Percentiles rank a stretch among this genome's conserved stretches.
Evolutionary conservation across 176 grass and related monocot species (phyloP).

Genomic region (Juncus inflexus): DNA sequence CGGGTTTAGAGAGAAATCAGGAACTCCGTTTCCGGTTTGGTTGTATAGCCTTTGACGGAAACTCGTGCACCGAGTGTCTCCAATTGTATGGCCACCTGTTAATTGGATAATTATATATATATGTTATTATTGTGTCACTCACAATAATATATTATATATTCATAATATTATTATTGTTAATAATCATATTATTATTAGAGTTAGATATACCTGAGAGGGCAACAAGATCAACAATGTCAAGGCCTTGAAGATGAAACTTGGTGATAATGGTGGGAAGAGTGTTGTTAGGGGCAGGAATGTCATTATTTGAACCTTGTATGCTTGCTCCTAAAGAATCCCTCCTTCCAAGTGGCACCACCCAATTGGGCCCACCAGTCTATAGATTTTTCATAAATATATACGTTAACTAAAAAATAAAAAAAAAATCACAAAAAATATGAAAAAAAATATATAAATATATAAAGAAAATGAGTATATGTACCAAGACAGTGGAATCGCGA

Average conservation of each 20-base stretch:
- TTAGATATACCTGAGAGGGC: constrained; percentile 52
- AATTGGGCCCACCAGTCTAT: constrained; percentile 72
- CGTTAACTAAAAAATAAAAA: no score
- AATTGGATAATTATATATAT: constrained; percentile 10
- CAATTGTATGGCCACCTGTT: constrained; percentile 77
- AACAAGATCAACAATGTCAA: constrained; percentile 61
- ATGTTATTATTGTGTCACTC: background rate
- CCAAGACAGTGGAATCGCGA: constrained; percentile 66
- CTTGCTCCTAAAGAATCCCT: constrained; percentile 73
- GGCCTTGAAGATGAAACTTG: constrained; percentile 79
- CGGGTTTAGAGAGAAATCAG: constrained; percentile 53
- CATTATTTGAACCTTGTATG: constrained; percentile 80
- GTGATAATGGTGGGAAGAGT: constrained; percentile 84
- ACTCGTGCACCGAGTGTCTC: constrained; percentile 65
- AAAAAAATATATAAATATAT: background rate
- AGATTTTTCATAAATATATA: constrained; percentile 20
- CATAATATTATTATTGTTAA: no score
- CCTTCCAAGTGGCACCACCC: constrained; percentile 85
- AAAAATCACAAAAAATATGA: background rate
- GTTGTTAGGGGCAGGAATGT: constrained; percentile 91
- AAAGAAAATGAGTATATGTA: background rate
- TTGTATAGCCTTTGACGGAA: constrained; percentile 95
- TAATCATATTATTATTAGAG: no score
- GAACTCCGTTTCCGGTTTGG: constrained; percentile 58
- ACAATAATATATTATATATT: no score